Evolutionary conservation across 306 rosid species (phyloP).

Genomic region (Prunus padus): DNA sequence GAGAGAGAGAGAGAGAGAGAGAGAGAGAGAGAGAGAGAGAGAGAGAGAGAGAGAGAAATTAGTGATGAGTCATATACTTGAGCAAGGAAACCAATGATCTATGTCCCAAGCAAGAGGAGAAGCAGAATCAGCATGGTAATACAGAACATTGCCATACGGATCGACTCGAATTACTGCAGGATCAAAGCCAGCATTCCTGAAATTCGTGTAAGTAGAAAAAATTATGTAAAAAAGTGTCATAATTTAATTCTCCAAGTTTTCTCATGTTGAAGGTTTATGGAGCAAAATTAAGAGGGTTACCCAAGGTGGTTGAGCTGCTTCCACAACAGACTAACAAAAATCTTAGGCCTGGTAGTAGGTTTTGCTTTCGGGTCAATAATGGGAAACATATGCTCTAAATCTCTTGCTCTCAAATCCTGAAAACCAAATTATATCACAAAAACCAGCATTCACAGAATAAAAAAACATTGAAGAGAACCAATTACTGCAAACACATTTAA

Average conservation of each 20-base stretch:
- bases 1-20: background rate
- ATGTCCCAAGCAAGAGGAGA: conserved; percentile 98
- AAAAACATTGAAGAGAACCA: background rate
- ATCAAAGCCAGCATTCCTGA: conserved; percentile 96
- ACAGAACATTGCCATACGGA: conserved; percentile 78
- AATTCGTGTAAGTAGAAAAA: conserved; percentile 16
- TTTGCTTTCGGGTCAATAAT: conserved; percentile 71
- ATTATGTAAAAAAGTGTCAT: background rate
- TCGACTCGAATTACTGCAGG: conserved; percentile 90
- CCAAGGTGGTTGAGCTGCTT: conserved; percentile 94
- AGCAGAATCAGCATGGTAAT: conserved; percentile 89
- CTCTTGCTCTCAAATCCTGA: conserved; percentile 52
- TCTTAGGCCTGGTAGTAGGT: conserved; percentile 68
- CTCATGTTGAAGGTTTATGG: background rate
- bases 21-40: background rate
- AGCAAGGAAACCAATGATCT: conserved; percentile 98
- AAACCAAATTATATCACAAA: background rate
- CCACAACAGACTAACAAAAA: conserved; percentile 78
- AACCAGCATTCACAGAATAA: background rate
- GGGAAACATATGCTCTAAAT: conserved; percentile 68
- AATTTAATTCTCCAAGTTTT: background rate
- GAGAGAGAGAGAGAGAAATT: conserved; percentile 17
- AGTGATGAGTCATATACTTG: conserved; percentile 45
- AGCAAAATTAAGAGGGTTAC: conserved; percentile 40
- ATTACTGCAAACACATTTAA: background rate